Conservation (phyloP, 2,329 filamentous ascomycete species). For the Xylaria hypoxylon region DNA sequence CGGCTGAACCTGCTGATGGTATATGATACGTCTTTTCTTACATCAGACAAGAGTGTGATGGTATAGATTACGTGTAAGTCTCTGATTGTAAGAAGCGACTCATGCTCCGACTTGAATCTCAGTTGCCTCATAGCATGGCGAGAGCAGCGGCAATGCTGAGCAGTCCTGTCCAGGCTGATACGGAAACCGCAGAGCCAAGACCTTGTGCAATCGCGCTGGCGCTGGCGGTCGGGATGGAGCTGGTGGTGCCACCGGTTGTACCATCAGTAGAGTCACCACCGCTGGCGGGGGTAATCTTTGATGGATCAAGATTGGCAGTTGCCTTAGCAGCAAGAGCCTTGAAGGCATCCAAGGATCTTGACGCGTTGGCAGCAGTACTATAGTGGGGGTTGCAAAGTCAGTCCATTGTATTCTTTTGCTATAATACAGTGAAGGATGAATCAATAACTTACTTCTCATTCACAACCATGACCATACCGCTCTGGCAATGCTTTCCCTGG, state of each 20-base stretch:
- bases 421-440: conserved; percentile 6
- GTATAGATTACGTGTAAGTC: background rate
- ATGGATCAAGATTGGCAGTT: conserved; percentile 50
- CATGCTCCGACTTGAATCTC: background rate
- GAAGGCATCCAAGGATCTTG: conserved; percentile 64
- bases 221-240: conserved; percentile 38
- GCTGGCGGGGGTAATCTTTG: conserved; percentile 39
- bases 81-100: background rate
- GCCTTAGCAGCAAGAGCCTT: conserved; percentile 54
- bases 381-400: conserved; percentile 3
- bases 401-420: conserved; percentile 17
- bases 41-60: conserved; percentile 7
- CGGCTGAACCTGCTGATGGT: background rate
- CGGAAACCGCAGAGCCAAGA: conserved; percentile 49
- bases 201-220: conserved; percentile 32
- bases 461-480: conserved; percentile 80
- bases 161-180: conserved; percentile 57
- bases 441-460: conserved; percentile 72
- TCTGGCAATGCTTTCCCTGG: conserved; percentile 78
- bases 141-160: conserved; percentile 57
- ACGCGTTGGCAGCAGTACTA: conserved; percentile 63
- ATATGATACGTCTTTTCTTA: background rate
- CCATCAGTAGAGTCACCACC: conserved; percentile 14
- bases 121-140: conserved; percentile 53
- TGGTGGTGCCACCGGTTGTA: conserved; percentile 29